These are phyloP conservation scores for Suillus luteus DNA, from an alignment of 768 basidiomycete species.

Conservation along the genomic window DNA sequence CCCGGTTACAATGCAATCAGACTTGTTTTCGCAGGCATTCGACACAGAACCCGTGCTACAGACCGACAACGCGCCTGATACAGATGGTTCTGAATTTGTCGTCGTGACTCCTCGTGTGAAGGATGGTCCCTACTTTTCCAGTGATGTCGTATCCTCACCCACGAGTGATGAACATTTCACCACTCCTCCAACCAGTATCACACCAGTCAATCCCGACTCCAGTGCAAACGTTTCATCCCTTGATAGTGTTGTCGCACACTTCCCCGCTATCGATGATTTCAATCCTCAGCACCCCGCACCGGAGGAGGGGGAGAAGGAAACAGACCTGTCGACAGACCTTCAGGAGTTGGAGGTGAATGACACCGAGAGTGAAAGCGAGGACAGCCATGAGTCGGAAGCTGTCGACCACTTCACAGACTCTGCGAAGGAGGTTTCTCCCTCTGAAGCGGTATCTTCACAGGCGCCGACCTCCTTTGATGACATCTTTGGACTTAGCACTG, in stretches of 20 bases:
- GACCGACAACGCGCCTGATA: conserved; percentile 24
- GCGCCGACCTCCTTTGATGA: conserved; percentile 53
- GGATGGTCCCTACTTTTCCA: conserved; percentile 17
- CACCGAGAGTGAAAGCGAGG: conserved; percentile 52
- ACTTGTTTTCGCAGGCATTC: conserved; percentile 47
- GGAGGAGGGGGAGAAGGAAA: conserved; percentile 36
- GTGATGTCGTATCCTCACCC: conserved; percentile 30
- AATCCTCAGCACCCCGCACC: conserved; percentile 13
- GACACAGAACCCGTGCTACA: conserved; percentile 17
- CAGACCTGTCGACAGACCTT: conserved; percentile 53
- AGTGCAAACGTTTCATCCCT: conserved; percentile 27
- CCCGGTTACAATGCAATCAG: conserved; percentile 28
- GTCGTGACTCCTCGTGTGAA: conserved; percentile 24
- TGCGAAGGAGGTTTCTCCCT: conserved; percentile 9
- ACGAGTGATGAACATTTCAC: conserved; percentile 56
- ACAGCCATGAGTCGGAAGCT: conserved; percentile 29
- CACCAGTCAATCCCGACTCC: conserved; percentile 24
- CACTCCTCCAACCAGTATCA: conserved; percentile 55
- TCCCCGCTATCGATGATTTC: conserved; percentile 41
- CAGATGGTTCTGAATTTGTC: conserved; percentile 23
- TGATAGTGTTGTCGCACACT: conserved; percentile 30
- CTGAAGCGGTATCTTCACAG: conserved; percentile 14
- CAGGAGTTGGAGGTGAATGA: conserved; percentile 62
- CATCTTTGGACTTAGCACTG: conserved; percentile 45
- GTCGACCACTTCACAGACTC: conserved; percentile 2